Base-by-base conservation (phyloP, 768 basidiomycete species). In the Lactifluus pinguis region DNA sequence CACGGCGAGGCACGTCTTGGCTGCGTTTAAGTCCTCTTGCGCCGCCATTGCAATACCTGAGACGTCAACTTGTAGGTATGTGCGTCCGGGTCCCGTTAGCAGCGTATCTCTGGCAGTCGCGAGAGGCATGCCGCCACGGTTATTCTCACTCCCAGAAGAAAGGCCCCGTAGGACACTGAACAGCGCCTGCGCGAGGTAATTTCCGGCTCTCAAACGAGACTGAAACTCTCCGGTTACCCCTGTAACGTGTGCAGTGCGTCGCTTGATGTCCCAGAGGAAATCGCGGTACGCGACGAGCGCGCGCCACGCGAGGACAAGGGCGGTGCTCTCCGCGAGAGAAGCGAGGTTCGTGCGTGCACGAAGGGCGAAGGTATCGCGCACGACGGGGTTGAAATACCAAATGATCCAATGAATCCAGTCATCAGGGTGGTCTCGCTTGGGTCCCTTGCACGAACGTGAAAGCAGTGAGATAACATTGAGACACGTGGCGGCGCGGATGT, bases 1-100 rank as follows among this genome's bases (percentile, higher is more conserved):
- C 30, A 53, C 50, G 5, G 55, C 60, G 44, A 61, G 50, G 45
- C 60, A 57, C 15, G 1, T 13, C 60, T 61, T 61, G 30, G 55
- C 60, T 45, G 9, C 52, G 8, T 1, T 14, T 38, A 61, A 48
- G 36, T 61, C 60, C 21, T 36, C 55, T 8, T 7, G n/a, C 11
- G 50, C 36, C 19, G 60, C 60, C 44, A 3, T 4, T 3, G 45
- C 38, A n/a, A 57, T 15, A 6, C 15, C 14, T 32, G 17, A 10
- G 10, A 9, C 38, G 38, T 15, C 15, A 2, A 29, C 39, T 17
- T 30, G 34, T 42, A 57, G 34, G n/a, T 51, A 42, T 5, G 44
- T 5, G 10, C 11, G 17, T 29, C 57, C 14, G 29, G 4, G n/a
- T 14, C 60, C 60, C 1, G 10, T 2, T 15, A 48, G 44, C n/a